A percentile compares a stretch with the other conserved stretches of the same genome.
These are phyloP conservation scores for Candida silvicultrix DNA, from an alignment of 805 yeast species.

Conservation along the genomic window DNA sequence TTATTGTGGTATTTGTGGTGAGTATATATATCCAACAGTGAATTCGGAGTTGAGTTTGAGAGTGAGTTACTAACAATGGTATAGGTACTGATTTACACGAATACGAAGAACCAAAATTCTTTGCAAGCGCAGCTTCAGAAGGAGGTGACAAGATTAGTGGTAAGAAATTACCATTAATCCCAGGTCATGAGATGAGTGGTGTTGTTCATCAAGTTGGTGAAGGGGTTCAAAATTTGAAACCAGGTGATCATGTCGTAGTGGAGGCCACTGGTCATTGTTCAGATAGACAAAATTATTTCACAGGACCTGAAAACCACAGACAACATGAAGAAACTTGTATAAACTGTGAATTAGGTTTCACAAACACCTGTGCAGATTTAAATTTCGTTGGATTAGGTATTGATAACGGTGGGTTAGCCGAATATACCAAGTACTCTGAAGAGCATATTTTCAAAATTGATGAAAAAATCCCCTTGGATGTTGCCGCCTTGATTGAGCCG, in stretches of 20 bases:
- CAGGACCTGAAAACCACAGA: slow-evolving; percentile 18
- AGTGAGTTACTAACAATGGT: slow-evolving; percentile 22
- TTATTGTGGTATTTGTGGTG: slow-evolving; percentile 47
- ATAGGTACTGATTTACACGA: slow-evolving; percentile 59
- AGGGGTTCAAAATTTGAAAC: slow-evolving; percentile 39
- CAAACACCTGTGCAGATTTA: slow-evolving; percentile 38
- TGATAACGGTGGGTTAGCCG: slow-evolving; percentile 41
- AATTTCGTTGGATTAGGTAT: slow-evolving; percentile 45
- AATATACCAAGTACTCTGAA: slow-evolving; percentile 33
- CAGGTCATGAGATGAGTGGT: slow-evolving; percentile 61
- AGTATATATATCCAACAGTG: neutral
- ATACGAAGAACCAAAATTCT: slow-evolving; percentile 54
- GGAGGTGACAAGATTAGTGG: slow-evolving; percentile 22
- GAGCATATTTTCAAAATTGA: slow-evolving; percentile 34
- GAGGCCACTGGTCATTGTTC: slow-evolving; percentile 41
- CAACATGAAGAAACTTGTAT: slow-evolving; percentile 27
- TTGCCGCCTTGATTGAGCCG: slow-evolving; percentile 54
- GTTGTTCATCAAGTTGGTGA: slow-evolving; percentile 47
- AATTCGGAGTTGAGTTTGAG: too few relatives aligned
- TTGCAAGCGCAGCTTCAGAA: slow-evolving; percentile 40
- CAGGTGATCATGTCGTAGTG: slow-evolving; percentile 54
- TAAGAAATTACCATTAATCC: slow-evolving; percentile 45
- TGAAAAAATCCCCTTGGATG: slow-evolving; percentile 38
- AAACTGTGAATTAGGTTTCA: slow-evolving; percentile 36
- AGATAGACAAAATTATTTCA: slow-evolving; percentile 27